Percentiles rank a stretch among this genome's conserved stretches.
phyloP scores from a whole-genome alignment of 805 yeast genomes.

The Yarrowia sp. region DNA sequence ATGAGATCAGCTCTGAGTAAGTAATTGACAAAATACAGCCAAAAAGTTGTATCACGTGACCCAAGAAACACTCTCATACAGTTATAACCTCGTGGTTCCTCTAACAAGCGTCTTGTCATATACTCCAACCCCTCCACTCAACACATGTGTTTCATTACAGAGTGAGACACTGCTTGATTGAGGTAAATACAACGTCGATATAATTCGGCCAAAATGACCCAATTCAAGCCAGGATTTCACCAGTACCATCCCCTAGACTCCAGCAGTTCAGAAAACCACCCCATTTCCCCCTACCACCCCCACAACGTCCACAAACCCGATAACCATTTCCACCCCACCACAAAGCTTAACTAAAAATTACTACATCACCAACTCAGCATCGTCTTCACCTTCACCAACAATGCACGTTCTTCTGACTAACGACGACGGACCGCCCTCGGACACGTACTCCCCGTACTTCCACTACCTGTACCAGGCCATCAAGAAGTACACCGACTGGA shows the following conservation, averaged over 20 bases:
- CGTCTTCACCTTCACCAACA: not conserved
- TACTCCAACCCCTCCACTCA: too few relatives aligned
- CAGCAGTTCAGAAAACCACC: not conserved
- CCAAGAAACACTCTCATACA: too few relatives aligned
- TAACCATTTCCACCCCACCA: not conserved
- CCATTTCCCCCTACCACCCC: not conserved
- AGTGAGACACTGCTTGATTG: too few relatives aligned
- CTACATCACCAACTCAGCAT: not conserved
- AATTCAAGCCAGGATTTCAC: not conserved
- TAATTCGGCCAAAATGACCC: not conserved
- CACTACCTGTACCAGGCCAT: constrained; percentile 76
- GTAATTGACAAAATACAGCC: too few relatives aligned
- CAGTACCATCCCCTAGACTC: not conserved
- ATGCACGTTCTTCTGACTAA: constrained; percentile 54
- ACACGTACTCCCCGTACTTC: constrained; percentile 76
- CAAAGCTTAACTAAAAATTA: not conserved
- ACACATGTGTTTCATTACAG: too few relatives aligned
- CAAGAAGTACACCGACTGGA: constrained; percentile 69
- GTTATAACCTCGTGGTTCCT: too few relatives aligned
- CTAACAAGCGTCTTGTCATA: too few relatives aligned
- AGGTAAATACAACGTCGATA: too few relatives aligned
- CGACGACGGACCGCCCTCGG: constrained; percentile 94
- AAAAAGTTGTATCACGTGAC: too few relatives aligned
- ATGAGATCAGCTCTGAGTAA: too few relatives aligned
- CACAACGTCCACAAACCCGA: not conserved